Evolutionary conservation across 139 green algal species (phyloP), one percentile per base, ranked within the genome.

Genomic region (Chlamydomonas applanata): DNA sequence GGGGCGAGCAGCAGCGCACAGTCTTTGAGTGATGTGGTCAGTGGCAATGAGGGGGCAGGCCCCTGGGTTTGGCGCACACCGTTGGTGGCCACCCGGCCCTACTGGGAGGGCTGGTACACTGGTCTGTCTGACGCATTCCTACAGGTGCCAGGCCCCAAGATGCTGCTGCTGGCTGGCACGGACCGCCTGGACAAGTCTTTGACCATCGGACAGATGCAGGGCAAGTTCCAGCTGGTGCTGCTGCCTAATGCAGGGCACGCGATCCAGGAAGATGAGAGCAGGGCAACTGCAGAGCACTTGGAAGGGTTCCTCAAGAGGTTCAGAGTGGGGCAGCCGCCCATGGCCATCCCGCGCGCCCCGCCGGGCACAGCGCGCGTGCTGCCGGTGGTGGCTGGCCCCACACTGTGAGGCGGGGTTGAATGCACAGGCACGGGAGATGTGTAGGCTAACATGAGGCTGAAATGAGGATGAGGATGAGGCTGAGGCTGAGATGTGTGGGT

Each of bases 141-240:
- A 35, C 71, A 85, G 80, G 44, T 85, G 57, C 33, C 80, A 0
- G 65, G 71, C 27, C 81, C 95, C 49, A 98, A 98, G 82, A 81
- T 97, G 79, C 79, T 99, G 57, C 53, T 97, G 46, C 82, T 98
- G n/a, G 95, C 91, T 2, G 95, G 94, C 29, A 97, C 92, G 0
- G 94, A 99, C 79, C 81, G 93, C 32, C 80, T 99, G 63, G 95
- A 98, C 89, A 86, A 83, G 61, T 36, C 73, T 0, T 87, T 98
- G 40, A 97, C 91, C 25, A 93, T 97, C 19, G 94, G 90, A 0
- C 93, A 97, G 85, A 98, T 98, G 95, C 95, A 97, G 84, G 94
- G 95, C 66, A 95, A 93, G 80, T 98, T 98, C 77, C 95, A 99
- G 83, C 83, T 97, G 59, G 83, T 91, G 45, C 77, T 98, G 35